phyloP scores from a whole-genome alignment of 441 rosid species.

The Bruguiera hainesii region DNA sequence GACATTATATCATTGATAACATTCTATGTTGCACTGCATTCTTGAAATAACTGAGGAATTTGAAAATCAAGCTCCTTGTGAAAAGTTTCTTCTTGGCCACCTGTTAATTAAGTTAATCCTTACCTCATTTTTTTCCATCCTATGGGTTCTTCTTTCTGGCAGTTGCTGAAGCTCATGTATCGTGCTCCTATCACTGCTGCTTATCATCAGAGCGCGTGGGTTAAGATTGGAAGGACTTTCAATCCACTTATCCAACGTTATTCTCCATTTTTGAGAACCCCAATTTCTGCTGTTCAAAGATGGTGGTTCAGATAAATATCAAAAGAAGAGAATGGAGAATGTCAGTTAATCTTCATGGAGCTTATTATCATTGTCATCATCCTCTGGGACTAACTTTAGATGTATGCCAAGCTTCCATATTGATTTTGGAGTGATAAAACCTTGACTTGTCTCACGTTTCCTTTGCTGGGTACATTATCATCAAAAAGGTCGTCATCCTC shows the following conservation, averaged over 20 bases:
- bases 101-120: neutral
- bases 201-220: slow-evolving; percentile 93
- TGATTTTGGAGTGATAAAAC: slow-evolving; percentile 1
- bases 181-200: slow-evolving; percentile 86
- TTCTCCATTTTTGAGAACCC: slow-evolving; percentile 73
- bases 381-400: slow-evolving; percentile 6
- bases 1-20: no score
- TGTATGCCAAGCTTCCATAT: slow-evolving; percentile 3
- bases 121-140: neutral
- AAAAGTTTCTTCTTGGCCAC: neutral
- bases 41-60: neutral
- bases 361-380: neutral
- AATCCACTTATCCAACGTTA: slow-evolving; percentile 60
- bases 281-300: slow-evolving; percentile 64
- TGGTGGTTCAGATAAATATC: slow-evolving; percentile 84
- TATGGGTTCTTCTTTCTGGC: slow-evolving; percentile 17
- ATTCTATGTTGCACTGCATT: neutral
- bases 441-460: no score
- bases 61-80: no score
- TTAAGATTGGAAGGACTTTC: slow-evolving; percentile 58
- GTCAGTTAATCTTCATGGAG: neutral
- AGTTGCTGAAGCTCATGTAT: slow-evolving; percentile 96
- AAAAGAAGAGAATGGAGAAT: neutral
- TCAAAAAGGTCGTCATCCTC: no score
- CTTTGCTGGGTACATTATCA: no score